phyloP scores from a whole-genome alignment of 768 basidiomycete genomes.

The Boletus sp. region DNA sequence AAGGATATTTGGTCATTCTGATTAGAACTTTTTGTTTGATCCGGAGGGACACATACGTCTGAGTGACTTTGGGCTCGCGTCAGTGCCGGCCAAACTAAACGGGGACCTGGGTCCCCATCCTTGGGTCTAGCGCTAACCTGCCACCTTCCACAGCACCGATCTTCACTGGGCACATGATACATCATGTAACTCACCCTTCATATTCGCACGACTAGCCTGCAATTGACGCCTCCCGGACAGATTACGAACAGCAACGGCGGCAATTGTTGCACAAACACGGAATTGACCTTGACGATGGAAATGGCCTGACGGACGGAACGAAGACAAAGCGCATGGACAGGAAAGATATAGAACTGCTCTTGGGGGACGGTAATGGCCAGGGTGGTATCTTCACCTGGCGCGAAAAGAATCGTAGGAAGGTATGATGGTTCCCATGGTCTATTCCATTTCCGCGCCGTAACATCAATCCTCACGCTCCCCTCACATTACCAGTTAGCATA shows the following conservation, averaged over 20 bases:
- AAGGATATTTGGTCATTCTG: conserved; percentile 23
- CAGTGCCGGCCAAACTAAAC: conserved; percentile 40
- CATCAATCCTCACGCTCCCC: conserved; percentile 24
- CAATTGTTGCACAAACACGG: conserved; percentile 91
- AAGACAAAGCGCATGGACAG: conserved; percentile 79
- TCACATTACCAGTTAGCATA: conserved; percentile 65
- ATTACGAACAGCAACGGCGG: conserved; percentile 92
- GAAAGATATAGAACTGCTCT: conserved; percentile 78
- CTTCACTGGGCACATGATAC: conserved; percentile 98
- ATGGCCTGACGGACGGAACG: conserved; percentile 60
- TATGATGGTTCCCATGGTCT: conserved; percentile 40
- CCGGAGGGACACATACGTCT: conserved; percentile 91
- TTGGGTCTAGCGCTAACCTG: conserved; percentile 19
- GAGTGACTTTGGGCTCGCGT: conserved; percentile 95
- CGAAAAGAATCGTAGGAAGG: conserved; percentile 89
- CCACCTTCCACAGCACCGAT: conserved; percentile 60
- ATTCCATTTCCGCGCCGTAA: conserved; percentile 28
- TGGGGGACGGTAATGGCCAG: conserved; percentile 80
- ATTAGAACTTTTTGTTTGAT: conserved; percentile 95
- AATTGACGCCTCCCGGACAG: conserved; percentile 38
- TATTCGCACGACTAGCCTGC: conserved; percentile 1
- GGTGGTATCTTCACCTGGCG: conserved; percentile 93
- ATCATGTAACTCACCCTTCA: conserved; percentile 52
- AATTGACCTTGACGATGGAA: conserved; percentile 86
- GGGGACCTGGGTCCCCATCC: conserved; percentile 22